phyloP scores from a whole-genome alignment of 306 rosid genomes.

The Citrullus colocynthis region DNA sequence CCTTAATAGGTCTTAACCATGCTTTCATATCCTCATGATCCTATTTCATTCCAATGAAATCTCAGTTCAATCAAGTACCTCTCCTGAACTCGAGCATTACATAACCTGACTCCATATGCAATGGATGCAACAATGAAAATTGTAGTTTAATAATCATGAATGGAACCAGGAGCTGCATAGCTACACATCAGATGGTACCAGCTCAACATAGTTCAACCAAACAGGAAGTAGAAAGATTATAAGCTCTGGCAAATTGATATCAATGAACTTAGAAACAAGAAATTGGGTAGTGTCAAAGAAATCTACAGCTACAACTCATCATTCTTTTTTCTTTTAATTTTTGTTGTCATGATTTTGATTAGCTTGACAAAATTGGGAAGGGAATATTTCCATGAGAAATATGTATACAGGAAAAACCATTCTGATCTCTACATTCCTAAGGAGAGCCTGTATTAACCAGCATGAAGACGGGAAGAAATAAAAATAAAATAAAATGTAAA shows the following conservation, averaged over 20 bases:
- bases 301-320: background rate
- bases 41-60: too few species aligned
- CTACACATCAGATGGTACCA: background rate
- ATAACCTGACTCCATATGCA: background rate
- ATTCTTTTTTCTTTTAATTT: background rate
- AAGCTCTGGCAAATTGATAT: background rate
- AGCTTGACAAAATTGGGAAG: slow-evolving; percentile 46
- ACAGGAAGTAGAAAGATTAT: background rate
- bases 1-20: background rate
- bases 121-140: background rate
- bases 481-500: background rate
- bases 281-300: background rate
- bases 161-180: background rate
- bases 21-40: background rate
- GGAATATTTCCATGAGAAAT: slow-evolving; percentile 37
- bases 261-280: background rate
- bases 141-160: too few species aligned
- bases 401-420: slow-evolving; percentile 41
- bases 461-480: slow-evolving; percentile 16
- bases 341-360: slow-evolving; percentile 9
- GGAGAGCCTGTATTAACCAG: slow-evolving; percentile 31
- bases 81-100: background rate
- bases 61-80: too few species aligned
- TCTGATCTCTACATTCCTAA: slow-evolving; percentile 39
- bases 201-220: background rate